Evolutionary conservation across 257 asterid species (phyloP).

Genomic region (Henckelia pumila): DNA sequence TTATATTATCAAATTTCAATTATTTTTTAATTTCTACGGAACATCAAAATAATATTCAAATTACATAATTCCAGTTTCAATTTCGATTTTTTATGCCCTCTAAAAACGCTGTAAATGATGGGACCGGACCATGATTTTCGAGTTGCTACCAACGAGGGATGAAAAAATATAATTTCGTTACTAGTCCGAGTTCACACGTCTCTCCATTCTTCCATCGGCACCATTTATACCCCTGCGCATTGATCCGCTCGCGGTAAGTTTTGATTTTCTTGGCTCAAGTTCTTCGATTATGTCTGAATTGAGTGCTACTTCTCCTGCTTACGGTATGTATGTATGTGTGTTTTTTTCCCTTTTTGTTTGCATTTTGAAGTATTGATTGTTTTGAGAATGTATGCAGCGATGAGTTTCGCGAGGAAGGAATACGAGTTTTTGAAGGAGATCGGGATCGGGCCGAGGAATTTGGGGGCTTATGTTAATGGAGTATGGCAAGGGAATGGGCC

Average conservation of each 20-base stretch:
- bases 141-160: too few species aligned
- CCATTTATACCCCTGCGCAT: constrained; percentile 23
- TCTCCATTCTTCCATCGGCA: constrained; percentile 32
- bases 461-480: constrained; percentile 68
- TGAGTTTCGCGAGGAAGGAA: constrained; percentile 72
- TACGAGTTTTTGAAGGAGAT: constrained; percentile 75
- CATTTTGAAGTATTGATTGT: not conserved
- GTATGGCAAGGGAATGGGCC: constrained; percentile 86
- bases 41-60: too few species aligned
- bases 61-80: too few species aligned
- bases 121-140: too few species aligned
- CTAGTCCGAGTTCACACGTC: constrained; percentile 41
- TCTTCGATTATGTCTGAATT: constrained; percentile 43
- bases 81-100: too few species aligned
- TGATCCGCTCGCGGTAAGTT: constrained; percentile 33
- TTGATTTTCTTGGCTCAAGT: not conserved
- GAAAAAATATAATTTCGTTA: constrained; percentile 12
- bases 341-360: not conserved
- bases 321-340: constrained; percentile 32
- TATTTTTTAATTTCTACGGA: too few species aligned
- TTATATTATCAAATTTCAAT: too few species aligned
- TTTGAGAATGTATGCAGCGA: constrained; percentile 41
- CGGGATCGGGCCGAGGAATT: constrained; percentile 69
- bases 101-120: too few species aligned
- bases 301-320: constrained; percentile 58